A percentile compares a stretch with the other conserved stretches of the same genome.
Conservation (phyloP, 1,139 yeast genomes). For the Pichia inconspicua region DNA sequence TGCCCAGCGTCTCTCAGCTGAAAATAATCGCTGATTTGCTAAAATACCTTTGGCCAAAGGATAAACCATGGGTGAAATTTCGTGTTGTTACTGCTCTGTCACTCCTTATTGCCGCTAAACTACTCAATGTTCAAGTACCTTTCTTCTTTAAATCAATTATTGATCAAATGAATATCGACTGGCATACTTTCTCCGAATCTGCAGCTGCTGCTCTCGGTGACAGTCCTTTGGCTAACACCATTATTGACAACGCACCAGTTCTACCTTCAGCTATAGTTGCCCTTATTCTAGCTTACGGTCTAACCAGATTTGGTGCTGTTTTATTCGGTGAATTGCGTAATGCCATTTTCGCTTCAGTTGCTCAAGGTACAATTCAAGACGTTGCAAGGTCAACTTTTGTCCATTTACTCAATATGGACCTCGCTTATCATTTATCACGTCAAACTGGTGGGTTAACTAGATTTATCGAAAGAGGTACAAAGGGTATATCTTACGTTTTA, state of each 20-base stretch:
- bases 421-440: slow-evolving; percentile 80
- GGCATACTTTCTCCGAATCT: slow-evolving; percentile 55
- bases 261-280: slow-evolving; percentile 60
- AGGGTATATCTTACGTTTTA: slow-evolving; percentile 88
- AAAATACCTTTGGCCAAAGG: slow-evolving; percentile 85
- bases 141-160: slow-evolving; percentile 84
- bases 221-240: slow-evolving; percentile 6
- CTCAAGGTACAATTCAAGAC: slow-evolving; percentile 86
- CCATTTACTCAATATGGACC: slow-evolving; percentile 76
- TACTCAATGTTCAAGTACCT: slow-evolving; percentile 91
- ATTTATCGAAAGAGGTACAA: slow-evolving; percentile 96
- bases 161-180: slow-evolving; percentile 88
- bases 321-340: slow-evolving; percentile 89
- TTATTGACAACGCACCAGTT: slow-evolving; percentile 23
- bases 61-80: slow-evolving; percentile 58
- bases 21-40: slow-evolving; percentile 56
- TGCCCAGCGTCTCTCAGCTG: slow-evolving; percentile 39
- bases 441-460: slow-evolving; percentile 96
- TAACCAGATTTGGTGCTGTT: slow-evolving; percentile 91
- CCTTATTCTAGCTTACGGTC: slow-evolving; percentile 81
- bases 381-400: slow-evolving; percentile 85
- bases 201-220: slow-evolving; percentile 11
- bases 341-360: slow-evolving; percentile 92
- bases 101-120: slow-evolving; percentile 68
- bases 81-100: slow-evolving; percentile 72